phyloP scores from a whole-genome alignment of 805 yeast genomes.

The Candida nitratophila region DNA sequence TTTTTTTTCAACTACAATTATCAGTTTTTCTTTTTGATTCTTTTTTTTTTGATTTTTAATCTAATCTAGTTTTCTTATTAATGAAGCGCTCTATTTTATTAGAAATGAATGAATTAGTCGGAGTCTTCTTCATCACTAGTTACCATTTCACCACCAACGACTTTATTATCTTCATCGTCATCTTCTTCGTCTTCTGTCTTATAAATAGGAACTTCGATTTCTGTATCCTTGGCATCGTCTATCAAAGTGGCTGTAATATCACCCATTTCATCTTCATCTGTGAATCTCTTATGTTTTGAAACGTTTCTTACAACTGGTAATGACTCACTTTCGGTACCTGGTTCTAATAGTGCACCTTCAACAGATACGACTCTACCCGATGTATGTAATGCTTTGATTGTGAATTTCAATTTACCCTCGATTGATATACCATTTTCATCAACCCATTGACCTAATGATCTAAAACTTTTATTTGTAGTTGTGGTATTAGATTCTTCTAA shows the following conservation, averaged over 20 bases:
- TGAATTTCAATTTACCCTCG: constrained; percentile 77
- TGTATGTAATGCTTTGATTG: constrained; percentile 63
- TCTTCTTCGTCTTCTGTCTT: constrained; percentile 14
- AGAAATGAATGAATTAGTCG: neutral
- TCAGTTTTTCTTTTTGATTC: too few species aligned
- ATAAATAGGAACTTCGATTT: constrained; percentile 18
- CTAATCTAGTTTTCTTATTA: neutral
- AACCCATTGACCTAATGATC: constrained; percentile 81
- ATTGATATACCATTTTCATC: constrained; percentile 68
- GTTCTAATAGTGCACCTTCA: constrained; percentile 74
- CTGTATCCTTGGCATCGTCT: constrained; percentile 9
- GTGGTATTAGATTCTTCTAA: constrained; percentile 15
- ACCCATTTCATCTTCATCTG: constrained; percentile 9
- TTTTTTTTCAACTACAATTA: too few species aligned
- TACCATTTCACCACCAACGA: constrained; percentile 16
- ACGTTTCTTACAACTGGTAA: constrained; percentile 41
- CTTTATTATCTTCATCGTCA: constrained; percentile 20
- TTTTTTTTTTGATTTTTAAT: too few species aligned
- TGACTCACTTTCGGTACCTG: constrained; percentile 48
- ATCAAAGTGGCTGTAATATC: neutral
- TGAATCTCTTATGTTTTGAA: constrained; percentile 34
- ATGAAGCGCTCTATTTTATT: neutral
- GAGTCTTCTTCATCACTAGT: constrained; percentile 16
- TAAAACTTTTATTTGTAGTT: constrained; percentile 24
- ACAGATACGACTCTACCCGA: constrained; percentile 79